Evolutionary conservation across 345 rosid species (phyloP).

Genomic region (Turnera subulata): DNA sequence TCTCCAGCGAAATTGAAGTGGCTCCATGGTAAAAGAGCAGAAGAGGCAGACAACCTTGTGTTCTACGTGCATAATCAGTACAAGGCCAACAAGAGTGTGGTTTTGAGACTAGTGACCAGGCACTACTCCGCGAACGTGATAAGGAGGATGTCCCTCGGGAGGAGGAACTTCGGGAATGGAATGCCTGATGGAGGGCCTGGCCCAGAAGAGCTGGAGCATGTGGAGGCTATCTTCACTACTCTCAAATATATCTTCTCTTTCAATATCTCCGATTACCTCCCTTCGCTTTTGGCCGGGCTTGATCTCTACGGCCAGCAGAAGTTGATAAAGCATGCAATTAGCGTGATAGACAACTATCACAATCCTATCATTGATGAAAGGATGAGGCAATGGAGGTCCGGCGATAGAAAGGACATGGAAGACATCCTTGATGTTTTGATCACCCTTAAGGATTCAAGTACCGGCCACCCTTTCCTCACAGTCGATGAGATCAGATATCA

Average conservation of each 20-base stretch:
- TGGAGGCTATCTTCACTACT: slow-evolving; percentile 35
- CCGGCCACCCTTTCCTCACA: not conserved
- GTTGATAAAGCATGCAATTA: slow-evolving; percentile 18
- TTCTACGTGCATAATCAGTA: slow-evolving; percentile 30
- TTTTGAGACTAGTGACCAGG: too few relatives aligned
- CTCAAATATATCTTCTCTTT: slow-evolving; percentile 35
- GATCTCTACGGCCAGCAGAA: slow-evolving; percentile 57
- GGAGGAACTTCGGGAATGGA: too few relatives aligned
- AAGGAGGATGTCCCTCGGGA: too few relatives aligned
- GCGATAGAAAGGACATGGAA: slow-evolving; percentile 21
- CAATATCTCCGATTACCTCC: slow-evolving; percentile 47
- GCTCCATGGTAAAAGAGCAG: slow-evolving; percentile 30
- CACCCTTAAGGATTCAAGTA: slow-evolving; percentile 2
- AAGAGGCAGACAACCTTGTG: slow-evolving; percentile 45
- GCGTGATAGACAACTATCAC: slow-evolving; percentile 36
- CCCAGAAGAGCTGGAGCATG: slow-evolving; percentile 37
- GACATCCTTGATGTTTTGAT: slow-evolving; percentile 50
- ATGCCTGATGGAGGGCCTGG: too few relatives aligned
- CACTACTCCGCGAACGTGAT: too few relatives aligned
- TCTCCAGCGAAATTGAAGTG: slow-evolving; percentile 19
- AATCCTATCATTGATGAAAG: slow-evolving; percentile 48
- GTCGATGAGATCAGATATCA: slow-evolving; percentile 5
- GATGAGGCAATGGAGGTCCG: slow-evolving; percentile 24
- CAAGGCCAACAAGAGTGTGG: too few relatives aligned
- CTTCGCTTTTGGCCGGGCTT: slow-evolving; percentile 35